Base-by-base conservation (phyloP, 2,329 filamentous ascomycete genomes). In the Aspergillus tanneri region DNA sequence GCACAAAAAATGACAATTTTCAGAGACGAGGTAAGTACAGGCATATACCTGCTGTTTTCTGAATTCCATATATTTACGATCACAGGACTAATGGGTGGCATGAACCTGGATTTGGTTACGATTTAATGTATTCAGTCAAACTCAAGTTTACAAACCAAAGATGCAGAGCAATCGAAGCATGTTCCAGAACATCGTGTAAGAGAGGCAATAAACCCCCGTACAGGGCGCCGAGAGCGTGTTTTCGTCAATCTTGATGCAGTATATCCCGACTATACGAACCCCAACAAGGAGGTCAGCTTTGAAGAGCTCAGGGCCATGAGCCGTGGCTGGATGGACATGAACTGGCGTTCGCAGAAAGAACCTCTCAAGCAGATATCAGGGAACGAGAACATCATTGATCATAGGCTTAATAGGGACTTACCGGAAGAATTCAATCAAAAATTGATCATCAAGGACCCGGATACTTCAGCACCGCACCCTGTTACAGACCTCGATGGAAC, bases 31-130 rank as follows among this genome's bases (percentile, higher is more conserved):
- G 93, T 99, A 86, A 86, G 90, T 80, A 19, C 30, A 18, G 30
- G 30, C 63, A 62, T 61, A 61, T 59, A 67, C 66, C 59, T 57
- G 55, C 56, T 59, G 55, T 55, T 66, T 63, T 68, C 63, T 69
- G 68, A 71, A 60, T 67, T 72, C 77, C 80, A 79, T 70, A 78
- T 90, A 82, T 93, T 93, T 89, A 93, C 90, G 79, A 84, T 81
- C 78, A 82, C 82, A 96, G 91, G 90, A 96, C 91, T 96, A 96
- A 96, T 92, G 78, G 66, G 69, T 82, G 73, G 65, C 68, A 72
- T 73, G 57, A 66, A 63, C 56, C 62, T 55, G 57, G 63, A 58
- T 63, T 62, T 58, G 59, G 60, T 62, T 65, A 64, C 61, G 70
- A 72, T 73, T 67, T 59, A 73, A 68, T 79, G 71, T 80, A 82